These are phyloP conservation scores for Setomelanomma holmii DNA, from an alignment of 2,329 filamentous ascomycete genomes.

Conservation along the genomic window DNA sequence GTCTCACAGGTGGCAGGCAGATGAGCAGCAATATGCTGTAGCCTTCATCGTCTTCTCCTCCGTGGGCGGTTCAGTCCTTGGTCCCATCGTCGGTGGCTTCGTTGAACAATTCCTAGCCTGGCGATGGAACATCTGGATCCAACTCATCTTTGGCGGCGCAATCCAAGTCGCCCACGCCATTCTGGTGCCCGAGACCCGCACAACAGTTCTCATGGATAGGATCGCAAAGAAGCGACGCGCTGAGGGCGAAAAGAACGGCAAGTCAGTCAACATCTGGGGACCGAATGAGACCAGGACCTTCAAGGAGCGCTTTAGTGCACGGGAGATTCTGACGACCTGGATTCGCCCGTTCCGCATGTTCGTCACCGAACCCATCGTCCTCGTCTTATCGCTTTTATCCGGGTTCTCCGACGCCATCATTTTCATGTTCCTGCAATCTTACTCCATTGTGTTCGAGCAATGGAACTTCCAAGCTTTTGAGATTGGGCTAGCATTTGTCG, in stretches of 20 bases:
- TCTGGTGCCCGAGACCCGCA: slow-evolving; percentile 78
- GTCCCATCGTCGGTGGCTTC: slow-evolving; percentile 81
- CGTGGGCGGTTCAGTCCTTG: slow-evolving; percentile 77
- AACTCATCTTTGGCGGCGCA: slow-evolving; percentile 77
- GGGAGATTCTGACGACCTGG: slow-evolving; percentile 59
- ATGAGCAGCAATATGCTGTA: slow-evolving; percentile 74
- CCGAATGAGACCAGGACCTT: slow-evolving; percentile 69
- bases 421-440: slow-evolving; percentile 80
- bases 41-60: slow-evolving; percentile 74
- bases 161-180: slow-evolving; percentile 73
- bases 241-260: slow-evolving; percentile 65
- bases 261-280: slow-evolving; percentile 70
- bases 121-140: slow-evolving; percentile 85
- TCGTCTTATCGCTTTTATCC: slow-evolving; percentile 72
- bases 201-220: slow-evolving; percentile 77
- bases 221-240: slow-evolving; percentile 78
- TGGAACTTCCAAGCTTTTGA: slow-evolving; percentile 67
- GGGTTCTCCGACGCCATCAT: slow-evolving; percentile 80
- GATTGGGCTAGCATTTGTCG: slow-evolving; percentile 68
- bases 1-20: slow-evolving; percentile 46
- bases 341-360: slow-evolving; percentile 74
- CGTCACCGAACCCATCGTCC: slow-evolving; percentile 76
- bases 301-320: slow-evolving; percentile 46
- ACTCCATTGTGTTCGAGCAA: slow-evolving; percentile 70
- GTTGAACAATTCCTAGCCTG: slow-evolving; percentile 72